A percentile compares a stretch with the other conserved stretches of the same genome.
phyloP scores from a whole-genome alignment of 352 stramenopile genomes.

The Pythium insidiosum region DNA sequence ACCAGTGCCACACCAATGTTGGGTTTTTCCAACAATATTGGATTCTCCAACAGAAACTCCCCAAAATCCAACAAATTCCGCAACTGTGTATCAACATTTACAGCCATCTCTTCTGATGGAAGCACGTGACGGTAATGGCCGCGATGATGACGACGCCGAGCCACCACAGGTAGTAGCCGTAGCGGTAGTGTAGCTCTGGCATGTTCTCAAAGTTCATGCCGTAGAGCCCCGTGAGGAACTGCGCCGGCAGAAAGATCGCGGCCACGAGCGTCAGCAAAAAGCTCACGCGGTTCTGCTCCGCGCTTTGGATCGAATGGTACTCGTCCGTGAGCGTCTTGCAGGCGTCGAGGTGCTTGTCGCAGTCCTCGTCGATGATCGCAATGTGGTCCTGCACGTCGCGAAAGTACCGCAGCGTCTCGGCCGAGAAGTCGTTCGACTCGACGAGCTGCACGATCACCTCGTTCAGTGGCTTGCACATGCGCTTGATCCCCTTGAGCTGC shows the following conservation, averaged over 20 bases:
- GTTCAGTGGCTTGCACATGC: slow-evolving; percentile 63
- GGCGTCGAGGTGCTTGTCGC: slow-evolving; percentile 67
- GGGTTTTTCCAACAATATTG: too few relatives aligned
- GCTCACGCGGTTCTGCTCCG: slow-evolving; percentile 67
- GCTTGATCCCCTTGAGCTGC: slow-evolving; percentile 66
- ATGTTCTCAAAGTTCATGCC: slow-evolving; percentile 89
- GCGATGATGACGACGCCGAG: slow-evolving; percentile 39
- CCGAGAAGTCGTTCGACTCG: slow-evolving; percentile 62
- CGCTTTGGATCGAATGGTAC: slow-evolving; percentile 50
- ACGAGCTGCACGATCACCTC: slow-evolving; percentile 65
- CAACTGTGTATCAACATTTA: too few relatives aligned
- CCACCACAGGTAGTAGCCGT: slow-evolving; percentile 84
- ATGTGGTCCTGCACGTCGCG: slow-evolving; percentile 83
- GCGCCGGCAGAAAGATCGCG: slow-evolving; percentile 72
- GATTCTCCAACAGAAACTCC: too few relatives aligned
- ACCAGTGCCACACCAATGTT: too few relatives aligned
- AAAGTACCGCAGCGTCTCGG: slow-evolving; percentile 71
- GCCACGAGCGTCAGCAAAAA: slow-evolving; percentile 78
- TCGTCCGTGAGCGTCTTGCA: slow-evolving; percentile 62
- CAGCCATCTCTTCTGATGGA: slow-evolving; percentile 72
- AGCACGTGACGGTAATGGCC: slow-evolving; percentile 33
- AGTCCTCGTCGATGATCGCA: slow-evolving; percentile 70
- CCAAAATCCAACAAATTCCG: too few relatives aligned
- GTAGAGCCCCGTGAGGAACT: slow-evolving; percentile 85
- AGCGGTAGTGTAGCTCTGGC: slow-evolving; percentile 65